Evolutionary conservation across 495 filamentous ascomycete genomes (phyloP).

Genomic region (Penicillium canescens): DNA sequence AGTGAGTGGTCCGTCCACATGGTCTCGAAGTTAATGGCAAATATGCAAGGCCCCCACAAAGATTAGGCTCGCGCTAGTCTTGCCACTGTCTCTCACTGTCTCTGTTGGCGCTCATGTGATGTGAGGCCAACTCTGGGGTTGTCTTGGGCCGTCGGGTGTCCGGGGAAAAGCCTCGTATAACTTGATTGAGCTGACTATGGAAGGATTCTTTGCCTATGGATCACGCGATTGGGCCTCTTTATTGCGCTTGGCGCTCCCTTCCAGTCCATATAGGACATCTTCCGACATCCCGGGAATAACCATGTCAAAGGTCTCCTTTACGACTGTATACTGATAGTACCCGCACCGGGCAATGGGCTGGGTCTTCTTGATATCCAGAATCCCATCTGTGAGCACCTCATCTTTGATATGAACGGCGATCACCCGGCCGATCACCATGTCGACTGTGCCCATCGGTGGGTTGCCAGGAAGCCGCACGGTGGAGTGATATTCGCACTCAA

Average conservation of each 20-base stretch:
- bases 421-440: slow-evolving; percentile 58
- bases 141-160: slow-evolving; percentile 5
- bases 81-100: not conserved
- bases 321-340: slow-evolving; percentile 56
- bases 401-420: slow-evolving; percentile 56
- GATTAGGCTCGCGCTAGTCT: slow-evolving; percentile 5
- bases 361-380: slow-evolving; percentile 54
- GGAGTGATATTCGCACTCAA: slow-evolving; percentile 56
- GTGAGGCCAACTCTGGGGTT: not conserved
- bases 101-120: not conserved
- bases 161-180: not conserved
- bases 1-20: not conserved
- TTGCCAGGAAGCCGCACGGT: slow-evolving; percentile 54
- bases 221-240: slow-evolving; percentile 9
- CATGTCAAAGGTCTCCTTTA: slow-evolving; percentile 55
- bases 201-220: too few relatives aligned
- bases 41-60: not conserved
- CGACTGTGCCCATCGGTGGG: slow-evolving; percentile 52
- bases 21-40: not conserved
- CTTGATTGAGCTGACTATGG: not conserved
- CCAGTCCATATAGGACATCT: slow-evolving; percentile 34
- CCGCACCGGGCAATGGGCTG: slow-evolving; percentile 60
- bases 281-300: slow-evolving; percentile 39
- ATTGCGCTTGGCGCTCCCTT: slow-evolving; percentile 21
- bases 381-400: slow-evolving; percentile 48